Evolutionary conservation across 2,329 filamentous ascomycete species (phyloP), one percentile per base, ranked within the genome.

Genomic region (Cytospora piceicola): DNA sequence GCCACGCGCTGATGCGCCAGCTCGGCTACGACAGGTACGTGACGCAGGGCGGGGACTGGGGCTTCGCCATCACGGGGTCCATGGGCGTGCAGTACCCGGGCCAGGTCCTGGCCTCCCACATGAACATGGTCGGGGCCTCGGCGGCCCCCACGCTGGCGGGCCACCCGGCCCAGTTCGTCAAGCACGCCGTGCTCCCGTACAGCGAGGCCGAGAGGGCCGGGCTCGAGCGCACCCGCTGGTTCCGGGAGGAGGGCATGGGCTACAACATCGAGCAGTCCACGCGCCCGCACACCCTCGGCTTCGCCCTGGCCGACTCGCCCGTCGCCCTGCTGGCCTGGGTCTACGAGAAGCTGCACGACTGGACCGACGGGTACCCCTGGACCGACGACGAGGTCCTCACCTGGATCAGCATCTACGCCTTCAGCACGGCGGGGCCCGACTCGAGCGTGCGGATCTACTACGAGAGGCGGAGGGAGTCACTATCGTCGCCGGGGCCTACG

Each of bases 341-440:
- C 39, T 91, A 91, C 70, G 92, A 94, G 77, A 94, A 94, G 74
- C 77, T 94, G 46, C 86, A 89, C 70, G 88, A 91, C 70, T 94
- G 91, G 91, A 88, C 88, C 0, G 90, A 94, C 71, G 71, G 71
- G 0, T 93, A 93, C 72, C 78, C 84, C 0, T 94, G 90, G 90
- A 89, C 86, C 0, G 88, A 92, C 67, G 90, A 93, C 63, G 90
- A 94, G 77, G 83, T 94, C 11, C 77, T 92, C 30, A 91, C 88
- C 0, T 94, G 90, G 91, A 77, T 93, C 0, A 86, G 82, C 58
- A 83, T 94, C 49, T 94, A 94, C 74, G 87, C 84, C 73, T 93
- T 93, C 76, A 88, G 85, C 11, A 83, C 78, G 0, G 88, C 90
- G 1, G 90, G 91, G 0, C 88, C 91, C 0, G 88, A 87, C 1